Conservation (phyloP, 768 basidiomycete genomes). For the Clathrus columnatus region DNA sequence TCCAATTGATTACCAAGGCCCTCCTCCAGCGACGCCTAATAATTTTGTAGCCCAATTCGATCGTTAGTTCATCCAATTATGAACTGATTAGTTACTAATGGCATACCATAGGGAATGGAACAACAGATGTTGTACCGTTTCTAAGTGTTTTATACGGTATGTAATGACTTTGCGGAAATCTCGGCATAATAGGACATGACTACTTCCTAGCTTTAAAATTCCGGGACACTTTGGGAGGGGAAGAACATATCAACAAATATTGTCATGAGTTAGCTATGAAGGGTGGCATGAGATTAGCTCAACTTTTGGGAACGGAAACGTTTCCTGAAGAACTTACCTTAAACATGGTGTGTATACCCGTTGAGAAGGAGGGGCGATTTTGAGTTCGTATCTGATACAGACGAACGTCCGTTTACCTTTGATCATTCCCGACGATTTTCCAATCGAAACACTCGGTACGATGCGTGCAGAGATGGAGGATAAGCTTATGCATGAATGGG, state of each 20-base stretch:
- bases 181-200: not conserved
- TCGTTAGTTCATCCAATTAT: constrained; percentile 33
- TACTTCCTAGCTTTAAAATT: constrained; percentile 53
- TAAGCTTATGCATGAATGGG: constrained; percentile 27
- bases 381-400: not conserved
- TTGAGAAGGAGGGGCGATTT: not conserved
- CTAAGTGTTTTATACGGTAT: constrained; percentile 48
- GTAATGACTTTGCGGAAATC: constrained; percentile 1
- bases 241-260: constrained; percentile 60
- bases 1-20: constrained; percentile 26
- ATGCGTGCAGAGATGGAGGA: constrained; percentile 16
- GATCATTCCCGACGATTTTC: not conserved
- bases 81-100: not conserved
- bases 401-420: constrained; percentile 15
- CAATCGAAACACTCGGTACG: not conserved
- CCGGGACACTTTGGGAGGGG: constrained; percentile 66
- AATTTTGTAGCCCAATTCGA: constrained; percentile 45
- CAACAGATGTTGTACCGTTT: constrained; percentile 45
- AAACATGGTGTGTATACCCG: constrained; percentile 49
- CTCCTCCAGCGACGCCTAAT: constrained; percentile 19
- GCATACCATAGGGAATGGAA: constrained; percentile 47
- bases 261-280: constrained; percentile 58
- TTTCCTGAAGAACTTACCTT: constrained; percentile 51
- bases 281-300: constrained; percentile 54
- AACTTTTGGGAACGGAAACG: constrained; percentile 50